These are phyloP conservation scores for Cenchrus fungigraminus DNA, from an alignment of 176 grass and related monocot genomes.

Conservation along the genomic window DNA sequence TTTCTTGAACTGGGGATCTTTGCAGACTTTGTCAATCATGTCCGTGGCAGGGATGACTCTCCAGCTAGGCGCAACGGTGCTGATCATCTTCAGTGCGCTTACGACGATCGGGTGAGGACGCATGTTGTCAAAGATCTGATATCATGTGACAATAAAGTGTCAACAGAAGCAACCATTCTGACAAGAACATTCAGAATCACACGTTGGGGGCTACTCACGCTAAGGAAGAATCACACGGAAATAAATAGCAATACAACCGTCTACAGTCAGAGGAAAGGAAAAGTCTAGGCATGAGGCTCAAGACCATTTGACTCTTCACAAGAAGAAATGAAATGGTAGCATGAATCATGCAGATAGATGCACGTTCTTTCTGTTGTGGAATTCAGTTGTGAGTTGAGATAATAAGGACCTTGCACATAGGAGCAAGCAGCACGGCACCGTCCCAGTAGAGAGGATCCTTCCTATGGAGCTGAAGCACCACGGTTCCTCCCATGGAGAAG, in stretches of 20 bases:
- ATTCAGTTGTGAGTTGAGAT: slow-evolving; percentile 5
- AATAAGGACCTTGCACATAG: slow-evolving; percentile 58
- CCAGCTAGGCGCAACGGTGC: slow-evolving; percentile 57
- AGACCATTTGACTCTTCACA: not conserved
- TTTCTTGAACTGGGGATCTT: slow-evolving; percentile 53
- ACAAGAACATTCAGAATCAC: slow-evolving; percentile 5
- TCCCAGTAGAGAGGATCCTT: slow-evolving; percentile 59
- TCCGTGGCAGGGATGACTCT: slow-evolving; percentile 63
- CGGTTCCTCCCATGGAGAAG: slow-evolving; percentile 62
- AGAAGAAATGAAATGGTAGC: not conserved
- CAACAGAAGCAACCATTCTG: not conserved
- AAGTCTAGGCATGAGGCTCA: not conserved
- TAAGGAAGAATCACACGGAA: not conserved
- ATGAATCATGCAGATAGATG: not conserved
- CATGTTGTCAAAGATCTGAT: slow-evolving; percentile 61
- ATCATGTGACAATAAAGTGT: not conserved
- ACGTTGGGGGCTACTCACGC: not conserved
- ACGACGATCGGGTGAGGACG: slow-evolving; percentile 60
- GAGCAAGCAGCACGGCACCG: slow-evolving; percentile 59
- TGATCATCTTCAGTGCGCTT: slow-evolving; percentile 53
- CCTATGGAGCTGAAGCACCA: slow-evolving; percentile 52
- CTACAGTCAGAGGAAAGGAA: not conserved
- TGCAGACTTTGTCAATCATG: slow-evolving; percentile 64
- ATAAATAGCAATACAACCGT: not conserved
- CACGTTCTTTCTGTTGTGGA: not conserved